Percentiles rank a stretch among this genome's conserved stretches.
Conservation (phyloP, 208 protist genomes). For the Leishmania aethiopica region DNA sequence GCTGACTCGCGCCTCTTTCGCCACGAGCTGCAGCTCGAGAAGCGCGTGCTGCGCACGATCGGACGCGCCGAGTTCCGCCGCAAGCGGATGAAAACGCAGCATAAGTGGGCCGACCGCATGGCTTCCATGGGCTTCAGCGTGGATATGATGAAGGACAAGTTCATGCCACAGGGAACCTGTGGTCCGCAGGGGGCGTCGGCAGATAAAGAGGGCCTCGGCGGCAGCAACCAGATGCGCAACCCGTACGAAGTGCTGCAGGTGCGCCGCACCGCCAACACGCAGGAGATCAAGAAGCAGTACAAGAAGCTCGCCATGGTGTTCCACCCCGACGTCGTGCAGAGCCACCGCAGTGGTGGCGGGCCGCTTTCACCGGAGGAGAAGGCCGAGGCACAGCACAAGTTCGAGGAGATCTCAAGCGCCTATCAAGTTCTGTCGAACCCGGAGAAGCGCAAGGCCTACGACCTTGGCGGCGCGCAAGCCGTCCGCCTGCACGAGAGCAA, state of each 20-base stretch:
- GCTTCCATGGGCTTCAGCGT: conserved; percentile 79
- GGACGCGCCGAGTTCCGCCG: conserved; percentile 79
- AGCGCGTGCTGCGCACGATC: conserved; percentile 70
- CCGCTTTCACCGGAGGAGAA: conserved; percentile 40
- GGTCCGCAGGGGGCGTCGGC: background rate
- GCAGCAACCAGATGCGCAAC: conserved; percentile 32
- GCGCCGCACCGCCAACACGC: conserved; percentile 53
- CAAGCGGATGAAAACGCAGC: conserved; percentile 61
- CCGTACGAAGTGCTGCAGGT: conserved; percentile 83
- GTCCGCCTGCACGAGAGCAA: conserved; percentile 70
- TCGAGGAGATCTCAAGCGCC: conserved; percentile 71
- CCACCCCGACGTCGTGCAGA: conserved; percentile 79
- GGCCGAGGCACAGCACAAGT: conserved; percentile 54
- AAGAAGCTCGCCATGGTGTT: conserved; percentile 89
- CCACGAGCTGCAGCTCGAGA: conserved; percentile 62
- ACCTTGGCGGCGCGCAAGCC: conserved; percentile 65
- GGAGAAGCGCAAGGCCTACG: conserved; percentile 81
- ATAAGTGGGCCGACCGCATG: conserved; percentile 62
- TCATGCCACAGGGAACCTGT: conserved; percentile 7
- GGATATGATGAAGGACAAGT: conserved; percentile 49
- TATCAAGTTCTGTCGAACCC: conserved; percentile 90
- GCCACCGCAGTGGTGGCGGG: conserved; percentile 14
- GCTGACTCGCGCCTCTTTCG: conserved; percentile 42
- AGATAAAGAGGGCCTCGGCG: background rate
- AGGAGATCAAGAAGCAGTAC: conserved; percentile 83